A percentile compares a stretch with the other conserved stretches of the same genome.
These are phyloP conservation scores for Mycena capillaripes DNA, from an alignment of 768 basidiomycete genomes.

Conservation along the genomic window DNA sequence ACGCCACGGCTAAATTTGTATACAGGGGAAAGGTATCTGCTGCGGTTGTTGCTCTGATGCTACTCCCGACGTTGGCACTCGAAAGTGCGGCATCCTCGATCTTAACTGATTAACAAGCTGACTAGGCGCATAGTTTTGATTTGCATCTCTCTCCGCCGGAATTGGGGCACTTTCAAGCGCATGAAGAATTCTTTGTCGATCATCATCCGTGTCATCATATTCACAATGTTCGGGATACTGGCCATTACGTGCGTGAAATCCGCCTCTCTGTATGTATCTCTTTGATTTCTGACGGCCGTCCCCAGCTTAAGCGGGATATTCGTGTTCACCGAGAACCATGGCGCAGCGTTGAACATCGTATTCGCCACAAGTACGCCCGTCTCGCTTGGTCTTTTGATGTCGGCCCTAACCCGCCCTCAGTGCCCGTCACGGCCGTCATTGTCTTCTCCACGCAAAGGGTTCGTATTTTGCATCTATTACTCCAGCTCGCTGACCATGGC, in stretches of 20 bases:
- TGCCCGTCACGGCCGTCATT: constrained; percentile 42
- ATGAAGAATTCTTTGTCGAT: constrained; percentile 38
- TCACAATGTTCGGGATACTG: constrained; percentile 40
- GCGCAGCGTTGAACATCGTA: constrained; percentile 40
- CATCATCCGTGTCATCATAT: constrained; percentile 40
- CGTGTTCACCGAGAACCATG: constrained; percentile 40
- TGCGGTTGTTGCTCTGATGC: constrained; percentile 27
- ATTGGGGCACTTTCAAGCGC: constrained; percentile 39
- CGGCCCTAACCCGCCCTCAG: not conserved
- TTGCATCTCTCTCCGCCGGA: constrained; percentile 37
- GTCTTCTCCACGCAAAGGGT: constrained; percentile 43
- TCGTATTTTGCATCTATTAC: not conserved
- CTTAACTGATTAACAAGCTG: not conserved
- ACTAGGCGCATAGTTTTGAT: constrained; percentile 31
- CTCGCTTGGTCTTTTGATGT: not conserved
- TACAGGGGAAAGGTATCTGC: constrained; percentile 39
- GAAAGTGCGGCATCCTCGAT: constrained; percentile 40
- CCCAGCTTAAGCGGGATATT: constrained; percentile 41
- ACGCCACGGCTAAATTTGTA: not conserved
- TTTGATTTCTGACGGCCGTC: not conserved
- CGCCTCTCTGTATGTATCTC: too few species aligned
- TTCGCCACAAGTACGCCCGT: constrained; percentile 35
- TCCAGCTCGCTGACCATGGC: not conserved
- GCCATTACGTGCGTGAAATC: constrained; percentile 38
- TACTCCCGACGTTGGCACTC: constrained; percentile 38